Base-by-base conservation (phyloP, 139 green algal species). In the Chlorella sp. region DNA sequence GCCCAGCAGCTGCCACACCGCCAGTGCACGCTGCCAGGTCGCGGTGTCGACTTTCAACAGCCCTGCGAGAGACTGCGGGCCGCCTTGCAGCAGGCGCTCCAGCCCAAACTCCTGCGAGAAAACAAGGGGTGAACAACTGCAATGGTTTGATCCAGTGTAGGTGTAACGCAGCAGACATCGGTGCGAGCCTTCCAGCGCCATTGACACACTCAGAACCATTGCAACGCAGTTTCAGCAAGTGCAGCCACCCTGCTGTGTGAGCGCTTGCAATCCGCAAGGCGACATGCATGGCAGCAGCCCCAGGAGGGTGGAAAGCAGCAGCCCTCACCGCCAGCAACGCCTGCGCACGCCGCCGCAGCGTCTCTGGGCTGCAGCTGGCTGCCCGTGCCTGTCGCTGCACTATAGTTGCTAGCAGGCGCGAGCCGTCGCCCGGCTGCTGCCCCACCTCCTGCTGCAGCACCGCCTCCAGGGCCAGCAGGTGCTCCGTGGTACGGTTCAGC, bases 81-180 rank as follows among this genome's bases (percentile, higher is more conserved):
- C 5, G 7, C 1, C 14, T 32, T 64, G 34, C 46, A 54, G 11
- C 46, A 54, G 46, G 46, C 46, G 46, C 8, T 54, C 46, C 46
- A 19, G 46, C 46, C 76, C 76, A 70, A 81, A 81, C 34, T 48
- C 76, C 76, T 81, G 76, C 76, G 11, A 54, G 46, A 51, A 11
- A 19, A 7, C 48, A 16, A 13, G 34, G 9, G 54, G 2, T 6
- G 56, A 6, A 9, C 28, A 36, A n/a, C n/a, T n/a, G n/a, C n/a
- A n/a, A n/a, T n/a, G n/a, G n/a, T n/a, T n/a, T n/a, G n/a, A n/a
- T n/a, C n/a, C n/a, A n/a, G n/a, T n/a, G n/a, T n/a, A n/a, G n/a
- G n/a, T n/a, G n/a, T n/a, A n/a, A n/a, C n/a, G n/a, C n/a, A n/a
- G n/a, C n/a, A n/a, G n/a, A n/a, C n/a, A n/a, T n/a, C n/a, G n/a